These are phyloP conservation scores for Trametes punicea DNA, from an alignment of 768 basidiomycete genomes.

Conservation along the genomic window DNA sequence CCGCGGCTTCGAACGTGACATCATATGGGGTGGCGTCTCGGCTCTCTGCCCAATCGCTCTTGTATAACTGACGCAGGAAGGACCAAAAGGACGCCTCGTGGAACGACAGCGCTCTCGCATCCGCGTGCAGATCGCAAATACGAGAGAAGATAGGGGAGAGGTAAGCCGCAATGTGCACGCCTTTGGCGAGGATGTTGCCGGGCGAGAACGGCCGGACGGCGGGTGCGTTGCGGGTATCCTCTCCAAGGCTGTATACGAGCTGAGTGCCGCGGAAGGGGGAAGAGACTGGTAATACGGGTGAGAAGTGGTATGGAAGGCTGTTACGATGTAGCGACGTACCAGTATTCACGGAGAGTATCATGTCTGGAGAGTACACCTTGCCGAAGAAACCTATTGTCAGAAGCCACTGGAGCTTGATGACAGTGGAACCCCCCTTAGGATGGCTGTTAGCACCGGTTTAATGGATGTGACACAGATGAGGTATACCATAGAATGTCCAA, in stretches of 20 bases:
- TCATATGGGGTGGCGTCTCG: conserved; percentile 46
- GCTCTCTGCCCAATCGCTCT: conserved; percentile 48
- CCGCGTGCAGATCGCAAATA: conserved; percentile 40
- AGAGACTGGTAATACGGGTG: conserved; percentile 35
- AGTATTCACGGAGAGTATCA: conserved; percentile 45
- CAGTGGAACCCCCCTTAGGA: conserved; percentile 45
- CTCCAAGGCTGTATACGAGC: conserved; percentile 44
- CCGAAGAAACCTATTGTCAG: conserved; percentile 43
- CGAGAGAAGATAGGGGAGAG: conserved; percentile 40
- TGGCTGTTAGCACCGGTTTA: not conserved
- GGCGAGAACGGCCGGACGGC: conserved; percentile 39
- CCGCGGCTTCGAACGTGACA: conserved; percentile 43
- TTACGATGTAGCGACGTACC: conserved; percentile 27
- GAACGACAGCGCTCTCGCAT: conserved; percentile 40
- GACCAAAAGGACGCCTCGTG: conserved; percentile 33
- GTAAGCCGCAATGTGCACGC: conserved; percentile 42
- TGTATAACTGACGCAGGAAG: conserved; percentile 40
- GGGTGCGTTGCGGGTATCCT: conserved; percentile 39
- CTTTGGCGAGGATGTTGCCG: conserved; percentile 37
- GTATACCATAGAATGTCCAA: conserved; percentile 50
- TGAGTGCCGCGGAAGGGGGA: conserved; percentile 48
- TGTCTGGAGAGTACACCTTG: conserved; percentile 35
- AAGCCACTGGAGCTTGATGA: conserved; percentile 45
- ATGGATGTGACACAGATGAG: not conserved
- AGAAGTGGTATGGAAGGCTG: not conserved